Conservation (phyloP, 805 yeast species). For the Zygoascus bituminiphila region DNA sequence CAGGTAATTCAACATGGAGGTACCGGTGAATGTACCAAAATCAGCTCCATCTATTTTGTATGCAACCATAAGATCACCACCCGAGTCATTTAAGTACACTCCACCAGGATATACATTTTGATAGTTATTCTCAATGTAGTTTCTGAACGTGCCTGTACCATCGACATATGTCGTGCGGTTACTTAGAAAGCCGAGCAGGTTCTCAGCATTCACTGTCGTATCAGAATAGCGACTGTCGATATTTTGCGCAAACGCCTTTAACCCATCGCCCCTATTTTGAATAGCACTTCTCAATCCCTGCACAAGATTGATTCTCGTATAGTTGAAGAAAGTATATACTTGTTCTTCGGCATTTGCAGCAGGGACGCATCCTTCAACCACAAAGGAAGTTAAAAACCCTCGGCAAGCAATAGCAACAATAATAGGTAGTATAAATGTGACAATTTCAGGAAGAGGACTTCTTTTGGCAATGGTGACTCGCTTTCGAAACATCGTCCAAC, state of each 20-base stretch:
- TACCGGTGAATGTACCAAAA: conserved; percentile 19
- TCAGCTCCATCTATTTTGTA: conserved; percentile 22
- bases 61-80: conserved; percentile 22
- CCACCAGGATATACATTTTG: conserved; percentile 28
- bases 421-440: conserved; percentile 24
- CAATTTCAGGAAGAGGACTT: conserved; percentile 24
- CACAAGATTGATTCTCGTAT: conserved; percentile 8
- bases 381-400: conserved; percentile 15
- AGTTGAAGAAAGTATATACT: conserved; percentile 11
- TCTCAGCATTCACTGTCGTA: conserved; percentile 3
- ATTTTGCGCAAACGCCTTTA: conserved; percentile 10
- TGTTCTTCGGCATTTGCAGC: conserved; percentile 9
- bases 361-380: conserved; percentile 17
- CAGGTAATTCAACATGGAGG: conserved; percentile 22
- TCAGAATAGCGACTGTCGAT: neutral
- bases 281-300: conserved; percentile 13
- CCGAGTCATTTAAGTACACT: conserved; percentile 18
- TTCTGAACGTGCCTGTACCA: conserved; percentile 18
- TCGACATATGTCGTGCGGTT: conserved; percentile 11
- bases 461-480: conserved; percentile 24
- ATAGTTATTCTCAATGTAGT: conserved; percentile 19
- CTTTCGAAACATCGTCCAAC: conserved; percentile 26
- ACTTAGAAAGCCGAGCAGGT: conserved; percentile 5
- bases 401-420: conserved; percentile 25
- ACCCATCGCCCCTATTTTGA: conserved; percentile 6